These are phyloP conservation scores for Ogataea sp. DNA, from an alignment of 805 yeast genomes.

Conservation along the genomic window DNA sequence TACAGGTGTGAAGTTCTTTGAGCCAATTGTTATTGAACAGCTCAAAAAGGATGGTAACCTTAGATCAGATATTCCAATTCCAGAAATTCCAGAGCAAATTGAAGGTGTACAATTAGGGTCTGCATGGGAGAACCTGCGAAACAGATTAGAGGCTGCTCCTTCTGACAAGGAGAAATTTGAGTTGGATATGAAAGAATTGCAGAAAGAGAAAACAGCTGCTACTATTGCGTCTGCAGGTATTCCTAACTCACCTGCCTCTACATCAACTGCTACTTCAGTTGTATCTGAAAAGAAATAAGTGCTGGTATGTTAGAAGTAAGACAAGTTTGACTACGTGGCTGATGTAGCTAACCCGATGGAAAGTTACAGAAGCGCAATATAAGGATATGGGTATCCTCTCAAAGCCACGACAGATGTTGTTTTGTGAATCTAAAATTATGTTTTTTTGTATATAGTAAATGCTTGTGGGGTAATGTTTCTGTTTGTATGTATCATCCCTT, in stretches of 20 bases:
- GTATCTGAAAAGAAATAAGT: neutral
- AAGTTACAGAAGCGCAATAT: too few relatives aligned
- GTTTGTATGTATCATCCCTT: too few relatives aligned
- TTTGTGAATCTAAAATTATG: too few relatives aligned
- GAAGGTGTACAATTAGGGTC: conserved; percentile 13
- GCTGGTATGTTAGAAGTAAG: too few relatives aligned
- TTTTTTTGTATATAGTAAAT: too few relatives aligned
- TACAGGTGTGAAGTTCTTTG: conserved; percentile 60
- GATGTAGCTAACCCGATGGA: too few relatives aligned
- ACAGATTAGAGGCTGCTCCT: conserved; percentile 10
- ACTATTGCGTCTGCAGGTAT: neutral
- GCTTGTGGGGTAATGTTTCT: too few relatives aligned
- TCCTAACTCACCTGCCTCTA: neutral
- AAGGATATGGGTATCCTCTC: too few relatives aligned
- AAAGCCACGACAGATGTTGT: too few relatives aligned
- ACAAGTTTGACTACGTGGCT: too few relatives aligned
- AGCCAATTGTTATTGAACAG: conserved; percentile 63
- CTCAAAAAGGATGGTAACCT: conserved; percentile 58
- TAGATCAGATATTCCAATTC: conserved; percentile 50
- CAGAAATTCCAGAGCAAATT: conserved; percentile 27
- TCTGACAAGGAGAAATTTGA: conserved; percentile 6
- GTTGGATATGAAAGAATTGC: neutral
- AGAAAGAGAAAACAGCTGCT: neutral
- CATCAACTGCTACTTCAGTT: neutral
- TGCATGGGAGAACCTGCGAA: conserved; percentile 14